Conservation (phyloP, 2,329 filamentous ascomycete genomes). For the Cadophora gregata region DNA sequence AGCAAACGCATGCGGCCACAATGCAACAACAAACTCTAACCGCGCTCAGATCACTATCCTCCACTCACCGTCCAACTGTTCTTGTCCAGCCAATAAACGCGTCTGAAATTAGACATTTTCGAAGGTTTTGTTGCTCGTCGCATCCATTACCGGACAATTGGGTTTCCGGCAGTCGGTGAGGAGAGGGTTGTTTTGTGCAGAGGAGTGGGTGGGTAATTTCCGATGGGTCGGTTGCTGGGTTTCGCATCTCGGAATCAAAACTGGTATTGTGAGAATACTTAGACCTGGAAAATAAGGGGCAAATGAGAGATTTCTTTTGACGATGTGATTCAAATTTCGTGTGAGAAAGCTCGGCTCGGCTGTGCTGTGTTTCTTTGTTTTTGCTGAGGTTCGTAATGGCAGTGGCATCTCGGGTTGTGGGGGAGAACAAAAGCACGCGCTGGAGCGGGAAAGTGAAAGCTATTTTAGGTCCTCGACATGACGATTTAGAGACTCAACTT, state of each 20-base stretch:
- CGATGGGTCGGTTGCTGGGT: background rate
- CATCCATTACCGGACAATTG: slow-evolving; percentile 9
- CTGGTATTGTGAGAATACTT: too few species aligned
- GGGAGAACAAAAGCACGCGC: background rate
- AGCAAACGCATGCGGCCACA: too few species aligned
- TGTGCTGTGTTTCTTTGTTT: too few species aligned
- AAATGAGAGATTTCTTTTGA: too few species aligned
- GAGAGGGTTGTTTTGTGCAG: background rate
- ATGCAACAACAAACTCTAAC: background rate
- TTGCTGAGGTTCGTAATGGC: background rate
- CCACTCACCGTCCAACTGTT: background rate
- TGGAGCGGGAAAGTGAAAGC: background rate
- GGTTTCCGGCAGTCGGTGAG: slow-evolving; percentile 8
- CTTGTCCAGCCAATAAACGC: background rate
- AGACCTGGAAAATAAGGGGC: too few species aligned
- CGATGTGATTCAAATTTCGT: too few species aligned
- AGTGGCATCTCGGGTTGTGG: background rate
- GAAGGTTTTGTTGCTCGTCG: slow-evolving; percentile 12
- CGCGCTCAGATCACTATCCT: background rate
- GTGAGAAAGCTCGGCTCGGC: too few species aligned
- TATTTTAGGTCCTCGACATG: background rate
- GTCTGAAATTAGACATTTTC: background rate
- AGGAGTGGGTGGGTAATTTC: background rate
- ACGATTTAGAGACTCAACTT: background rate
- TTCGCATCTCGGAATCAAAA: too few species aligned